Conservation (phyloP, 2,329 filamentous ascomycete species). For the Aureobasidium mangrovei region DNA sequence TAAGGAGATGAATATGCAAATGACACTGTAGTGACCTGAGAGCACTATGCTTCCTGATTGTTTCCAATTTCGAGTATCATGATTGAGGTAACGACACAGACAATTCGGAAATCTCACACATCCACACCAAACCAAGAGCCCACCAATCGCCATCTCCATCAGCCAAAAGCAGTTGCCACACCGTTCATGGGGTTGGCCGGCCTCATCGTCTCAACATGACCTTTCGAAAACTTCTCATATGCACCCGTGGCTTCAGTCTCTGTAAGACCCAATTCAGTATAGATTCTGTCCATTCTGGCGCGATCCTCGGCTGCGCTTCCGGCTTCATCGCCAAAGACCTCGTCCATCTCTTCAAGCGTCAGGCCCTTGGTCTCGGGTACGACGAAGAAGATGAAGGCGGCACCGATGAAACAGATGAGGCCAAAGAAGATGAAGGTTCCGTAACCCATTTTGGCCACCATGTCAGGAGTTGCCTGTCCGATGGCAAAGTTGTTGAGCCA, state of each 20-base stretch:
- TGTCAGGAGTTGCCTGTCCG: slow-evolving; percentile 47
- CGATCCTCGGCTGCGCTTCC: slow-evolving; percentile 12
- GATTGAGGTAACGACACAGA: too few species aligned
- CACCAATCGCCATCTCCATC: too few species aligned
- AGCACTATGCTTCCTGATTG: too few species aligned
- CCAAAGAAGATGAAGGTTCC: slow-evolving; percentile 68
- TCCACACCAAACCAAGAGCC: too few species aligned
- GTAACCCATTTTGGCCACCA: slow-evolving; percentile 56
- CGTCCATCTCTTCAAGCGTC: slow-evolving; percentile 48
- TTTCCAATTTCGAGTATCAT: too few species aligned
- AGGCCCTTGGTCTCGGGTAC: slow-evolving; percentile 48
- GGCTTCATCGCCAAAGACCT: slow-evolving; percentile 24
- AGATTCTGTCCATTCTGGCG: slow-evolving; percentile 12
- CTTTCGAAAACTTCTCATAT: too few species aligned
- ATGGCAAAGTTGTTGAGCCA: slow-evolving; percentile 29
- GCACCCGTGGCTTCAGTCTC: neutral
- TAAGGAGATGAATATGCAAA: too few species aligned
- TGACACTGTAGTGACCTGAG: too few species aligned
- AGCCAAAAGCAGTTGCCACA: too few species aligned
- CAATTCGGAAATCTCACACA: too few species aligned
- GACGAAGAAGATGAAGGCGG: slow-evolving; percentile 43
- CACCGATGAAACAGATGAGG: slow-evolving; percentile 53
- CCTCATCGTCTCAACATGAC: too few species aligned
- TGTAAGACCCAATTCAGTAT: slow-evolving; percentile 10
- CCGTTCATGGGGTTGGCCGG: too few species aligned